phyloP scores from a whole-genome alignment of 164 flowering plant genomes.

The Pachysandra terminalis region DNA sequence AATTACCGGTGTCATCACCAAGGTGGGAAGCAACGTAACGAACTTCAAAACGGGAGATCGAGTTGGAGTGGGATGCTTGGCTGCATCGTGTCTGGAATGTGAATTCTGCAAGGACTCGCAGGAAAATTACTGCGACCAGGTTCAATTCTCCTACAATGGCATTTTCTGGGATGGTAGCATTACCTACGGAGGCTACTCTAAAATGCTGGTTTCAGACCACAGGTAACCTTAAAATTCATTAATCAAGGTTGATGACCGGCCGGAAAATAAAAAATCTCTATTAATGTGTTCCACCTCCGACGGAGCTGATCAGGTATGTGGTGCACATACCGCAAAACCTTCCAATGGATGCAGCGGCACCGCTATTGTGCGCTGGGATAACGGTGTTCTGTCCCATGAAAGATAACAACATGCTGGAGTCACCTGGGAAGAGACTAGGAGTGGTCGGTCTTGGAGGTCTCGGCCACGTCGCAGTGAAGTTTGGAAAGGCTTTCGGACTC shows the following conservation, averaged over 20 bases:
- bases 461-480: constrained; percentile 73
- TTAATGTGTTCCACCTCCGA: too few relatives aligned
- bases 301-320: constrained; percentile 40
- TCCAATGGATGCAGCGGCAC: constrained; percentile 68
- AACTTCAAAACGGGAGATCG: constrained; percentile 56
- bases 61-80: constrained; percentile 65
- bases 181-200: constrained; percentile 84
- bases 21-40: constrained; percentile 51
- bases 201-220: constrained; percentile 56
- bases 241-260: too few relatives aligned
- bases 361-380: constrained; percentile 70
- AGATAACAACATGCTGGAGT: constrained; percentile 37
- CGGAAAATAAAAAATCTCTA: too few relatives aligned
- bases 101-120: constrained; percentile 44
- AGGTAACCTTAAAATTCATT: constrained; percentile 40
- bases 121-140: constrained; percentile 61
- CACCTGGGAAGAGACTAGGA: constrained; percentile 53
- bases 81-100: constrained; percentile 55
- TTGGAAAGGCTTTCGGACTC: constrained; percentile 73
- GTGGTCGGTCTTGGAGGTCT: constrained; percentile 79
- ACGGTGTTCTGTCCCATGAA: constrained; percentile 72
- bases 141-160: constrained; percentile 53
- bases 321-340: constrained; percentile 56
- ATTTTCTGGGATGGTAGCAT: constrained; percentile 79
- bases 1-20: constrained; percentile 52